phyloP scores from a whole-genome alignment of 2,329 filamentous ascomycete genomes.

The Malbranchea zuffiana region DNA sequence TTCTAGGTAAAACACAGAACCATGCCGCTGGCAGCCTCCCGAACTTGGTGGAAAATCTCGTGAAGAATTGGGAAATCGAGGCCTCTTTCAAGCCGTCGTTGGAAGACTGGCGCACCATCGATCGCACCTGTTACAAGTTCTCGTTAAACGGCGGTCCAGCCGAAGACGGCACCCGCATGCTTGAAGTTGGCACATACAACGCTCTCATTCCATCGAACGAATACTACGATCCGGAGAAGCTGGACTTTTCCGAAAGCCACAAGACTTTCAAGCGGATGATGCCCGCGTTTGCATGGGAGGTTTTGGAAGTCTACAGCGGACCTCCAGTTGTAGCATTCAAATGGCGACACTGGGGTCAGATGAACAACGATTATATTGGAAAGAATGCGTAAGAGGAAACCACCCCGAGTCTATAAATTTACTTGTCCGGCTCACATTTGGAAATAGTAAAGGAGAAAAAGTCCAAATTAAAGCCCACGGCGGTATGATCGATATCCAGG shows the following conservation, averaged over 20 bases:
- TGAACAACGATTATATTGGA: slow-evolving; percentile 56
- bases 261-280: slow-evolving; percentile 65
- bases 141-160: slow-evolving; percentile 51
- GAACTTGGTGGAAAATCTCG: slow-evolving; percentile 55
- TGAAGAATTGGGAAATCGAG: slow-evolving; percentile 65
- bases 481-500: slow-evolving; percentile 51
- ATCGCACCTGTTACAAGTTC: slow-evolving; percentile 49
- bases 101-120: slow-evolving; percentile 55
- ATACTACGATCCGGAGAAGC: slow-evolving; percentile 52
- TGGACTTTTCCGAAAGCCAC: slow-evolving; percentile 53
- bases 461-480: slow-evolving; percentile 52
- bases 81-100: slow-evolving; percentile 55
- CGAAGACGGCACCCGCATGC: slow-evolving; percentile 52
- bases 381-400: slow-evolving; percentile 46
- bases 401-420: neutral
- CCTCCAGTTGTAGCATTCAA: slow-evolving; percentile 52
- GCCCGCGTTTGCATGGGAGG: slow-evolving; percentile 62
- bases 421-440: neutral
- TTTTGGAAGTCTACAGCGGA: slow-evolving; percentile 55
- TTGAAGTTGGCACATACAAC: slow-evolving; percentile 58
- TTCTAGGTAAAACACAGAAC: slow-evolving; percentile 45
- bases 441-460: slow-evolving; percentile 49
- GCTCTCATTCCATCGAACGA: slow-evolving; percentile 53
- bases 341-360: slow-evolving; percentile 58
- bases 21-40: slow-evolving; percentile 49